These are phyloP conservation scores for Pilobolus umbonatus DNA, from an alignment of 192 early-diverging fungal species.

Conservation along the genomic window DNA sequence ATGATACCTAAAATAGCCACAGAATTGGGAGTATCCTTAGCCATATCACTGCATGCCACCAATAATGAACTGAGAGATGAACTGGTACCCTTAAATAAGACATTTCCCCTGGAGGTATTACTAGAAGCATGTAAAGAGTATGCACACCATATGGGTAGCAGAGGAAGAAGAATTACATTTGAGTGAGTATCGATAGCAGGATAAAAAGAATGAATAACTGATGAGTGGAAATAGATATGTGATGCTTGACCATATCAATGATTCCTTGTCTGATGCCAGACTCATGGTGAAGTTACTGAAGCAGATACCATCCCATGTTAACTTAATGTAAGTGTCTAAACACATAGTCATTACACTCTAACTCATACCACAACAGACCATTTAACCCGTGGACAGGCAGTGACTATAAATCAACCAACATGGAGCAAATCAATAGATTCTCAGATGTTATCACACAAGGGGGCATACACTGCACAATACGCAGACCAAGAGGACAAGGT, in stretches of 20 bases:
- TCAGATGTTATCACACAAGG: slow-evolving; percentile 41
- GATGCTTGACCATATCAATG: slow-evolving; percentile 85
- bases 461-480: slow-evolving; percentile 55
- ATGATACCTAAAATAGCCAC: slow-evolving; percentile 69
- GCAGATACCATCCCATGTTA: slow-evolving; percentile 68
- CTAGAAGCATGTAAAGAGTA: slow-evolving; percentile 68
- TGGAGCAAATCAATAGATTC: slow-evolving; percentile 53
- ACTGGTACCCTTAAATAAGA: slow-evolving; percentile 84
- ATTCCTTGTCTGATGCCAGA: slow-evolving; percentile 62
- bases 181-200: slow-evolving; percentile 58
- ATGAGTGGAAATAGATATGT: slow-evolving; percentile 73
- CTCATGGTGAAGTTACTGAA: slow-evolving; percentile 59
- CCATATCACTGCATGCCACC: slow-evolving; percentile 82
- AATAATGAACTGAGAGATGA: slow-evolving; percentile 68
- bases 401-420: slow-evolving; percentile 53
- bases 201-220: no score
- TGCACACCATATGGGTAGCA: slow-evolving; percentile 43
- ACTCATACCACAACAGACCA: slow-evolving; percentile 41
- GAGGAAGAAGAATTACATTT: slow-evolving; percentile 74
- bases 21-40: slow-evolving; percentile 67
- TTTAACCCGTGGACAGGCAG: slow-evolving; percentile 89
- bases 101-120: slow-evolving; percentile 67
- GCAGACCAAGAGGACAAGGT: slow-evolving; percentile 56
- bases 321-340: slow-evolving; percentile 48
- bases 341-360: background rate